Percentiles rank a stretch among this genome's conserved stretches.
Conservation (phyloP, 805 yeast genomes). For the Yamadazyma insecticola region DNA sequence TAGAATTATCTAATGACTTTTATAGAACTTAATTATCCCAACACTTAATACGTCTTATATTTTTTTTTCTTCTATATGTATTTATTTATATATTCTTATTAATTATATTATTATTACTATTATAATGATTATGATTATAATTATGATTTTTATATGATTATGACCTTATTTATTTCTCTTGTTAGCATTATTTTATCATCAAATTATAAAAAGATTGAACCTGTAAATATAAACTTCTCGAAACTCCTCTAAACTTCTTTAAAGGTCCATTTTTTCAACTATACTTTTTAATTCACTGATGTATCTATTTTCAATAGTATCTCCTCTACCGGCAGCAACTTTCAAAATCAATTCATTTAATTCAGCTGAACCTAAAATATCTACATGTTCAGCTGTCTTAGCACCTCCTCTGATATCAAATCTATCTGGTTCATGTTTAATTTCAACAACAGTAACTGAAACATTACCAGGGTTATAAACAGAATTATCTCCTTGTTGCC, state of each 20-base stretch:
- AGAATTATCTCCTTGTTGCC: conserved; percentile 62
- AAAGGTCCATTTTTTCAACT: conserved; percentile 50
- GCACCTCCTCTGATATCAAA: conserved; percentile 97
- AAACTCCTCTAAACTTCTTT: not conserved
- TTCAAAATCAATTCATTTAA: conserved; percentile 79
- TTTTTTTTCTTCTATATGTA: too few species aligned
- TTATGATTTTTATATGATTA: too few species aligned
- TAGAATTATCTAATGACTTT: too few species aligned
- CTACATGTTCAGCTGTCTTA: conserved; percentile 96
- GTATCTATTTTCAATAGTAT: conserved; percentile 54
- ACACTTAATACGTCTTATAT: too few species aligned
- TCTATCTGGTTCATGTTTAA: conserved; percentile 87
- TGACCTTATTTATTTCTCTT: too few species aligned
- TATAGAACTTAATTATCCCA: too few species aligned
- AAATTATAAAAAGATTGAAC: not conserved
- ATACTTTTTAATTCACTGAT: conserved; percentile 60
- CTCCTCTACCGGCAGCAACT: conserved; percentile 81
- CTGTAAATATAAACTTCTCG: too few species aligned
- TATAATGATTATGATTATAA: too few species aligned
- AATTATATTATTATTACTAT: too few species aligned
- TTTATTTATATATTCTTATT: too few species aligned
- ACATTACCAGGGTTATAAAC: conserved; percentile 76
- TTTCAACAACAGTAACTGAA: conserved; percentile 78
- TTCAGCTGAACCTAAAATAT: conserved; percentile 89
- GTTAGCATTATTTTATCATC: too few species aligned